Percentiles rank a stretch among this genome's conserved stretches.
These are phyloP conservation scores for Medicago ruthenica DNA, from an alignment of 306 rosid species.

Conservation along the genomic window DNA sequence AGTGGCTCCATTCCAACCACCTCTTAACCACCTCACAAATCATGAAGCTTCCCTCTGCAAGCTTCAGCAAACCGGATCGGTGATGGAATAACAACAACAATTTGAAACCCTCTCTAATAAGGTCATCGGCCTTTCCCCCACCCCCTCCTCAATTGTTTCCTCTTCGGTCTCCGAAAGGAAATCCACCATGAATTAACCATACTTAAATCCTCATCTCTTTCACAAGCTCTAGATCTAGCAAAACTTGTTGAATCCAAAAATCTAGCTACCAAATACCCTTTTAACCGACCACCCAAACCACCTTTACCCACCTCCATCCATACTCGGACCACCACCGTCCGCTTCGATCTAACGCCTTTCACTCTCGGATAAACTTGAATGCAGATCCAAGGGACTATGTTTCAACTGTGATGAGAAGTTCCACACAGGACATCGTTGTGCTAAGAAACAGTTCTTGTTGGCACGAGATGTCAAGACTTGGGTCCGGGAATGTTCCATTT, in stretches of 20 bases:
- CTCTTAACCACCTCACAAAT: neutral
- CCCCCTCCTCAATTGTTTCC: neutral
- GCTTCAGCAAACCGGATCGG: too few species aligned
- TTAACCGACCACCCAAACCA: neutral
- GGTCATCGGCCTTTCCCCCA: neutral
- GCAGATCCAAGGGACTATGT: neutral
- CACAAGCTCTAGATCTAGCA: neutral
- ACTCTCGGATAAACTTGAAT: neutral
- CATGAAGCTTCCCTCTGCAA: neutral
- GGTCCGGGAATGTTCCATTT: neutral
- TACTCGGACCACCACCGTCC: neutral
- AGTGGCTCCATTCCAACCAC: neutral
- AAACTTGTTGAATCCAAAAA: neutral
- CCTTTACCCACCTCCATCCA: neutral
- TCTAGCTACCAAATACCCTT: neutral
- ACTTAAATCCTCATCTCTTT: neutral
- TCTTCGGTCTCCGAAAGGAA: neutral
- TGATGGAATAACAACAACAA: too few species aligned
- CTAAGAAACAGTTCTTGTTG: neutral
- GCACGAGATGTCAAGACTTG: neutral
- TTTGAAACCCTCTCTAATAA: too few species aligned
- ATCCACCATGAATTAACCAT: neutral
- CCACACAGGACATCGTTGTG: neutral
- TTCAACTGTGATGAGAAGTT: neutral
- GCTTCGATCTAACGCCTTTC: neutral